Evolutionary conservation across 805 yeast genomes (phyloP).

Genomic region (Barnettozyma wickerhamii): DNA sequence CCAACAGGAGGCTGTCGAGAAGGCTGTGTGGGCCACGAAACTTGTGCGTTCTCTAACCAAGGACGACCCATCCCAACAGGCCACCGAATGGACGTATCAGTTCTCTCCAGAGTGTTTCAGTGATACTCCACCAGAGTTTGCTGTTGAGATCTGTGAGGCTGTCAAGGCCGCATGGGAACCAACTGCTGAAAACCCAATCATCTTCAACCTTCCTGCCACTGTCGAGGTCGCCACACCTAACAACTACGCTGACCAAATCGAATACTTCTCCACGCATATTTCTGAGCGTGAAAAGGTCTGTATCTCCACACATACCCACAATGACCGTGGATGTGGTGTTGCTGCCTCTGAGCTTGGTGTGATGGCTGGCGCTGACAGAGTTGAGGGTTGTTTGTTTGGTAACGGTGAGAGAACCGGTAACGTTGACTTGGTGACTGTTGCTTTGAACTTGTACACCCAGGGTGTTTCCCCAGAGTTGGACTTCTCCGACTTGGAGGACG

Average conservation of each 20-base stretch:
- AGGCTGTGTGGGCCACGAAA: constrained; percentile 68
- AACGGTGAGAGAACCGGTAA: constrained; percentile 86
- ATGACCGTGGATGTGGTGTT: constrained; percentile 81
- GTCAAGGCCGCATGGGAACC: constrained; percentile 80
- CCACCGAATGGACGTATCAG: constrained; percentile 66
- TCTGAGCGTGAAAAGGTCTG: constrained; percentile 67
- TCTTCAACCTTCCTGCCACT: constrained; percentile 77
- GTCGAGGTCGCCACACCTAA: constrained; percentile 76
- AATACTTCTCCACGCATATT: constrained; percentile 64
- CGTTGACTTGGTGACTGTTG: constrained; percentile 72
- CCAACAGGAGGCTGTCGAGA: constrained; percentile 58
- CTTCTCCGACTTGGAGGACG: constrained; percentile 60
- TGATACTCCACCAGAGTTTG: constrained; percentile 70
- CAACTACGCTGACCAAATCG: constrained; percentile 76
- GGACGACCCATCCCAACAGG: constrained; percentile 62
- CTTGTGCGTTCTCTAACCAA: constrained; percentile 66
- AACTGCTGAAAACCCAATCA: constrained; percentile 65
- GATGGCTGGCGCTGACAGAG: constrained; percentile 82
- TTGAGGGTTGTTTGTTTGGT: constrained; percentile 79
- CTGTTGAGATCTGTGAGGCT: constrained; percentile 74
- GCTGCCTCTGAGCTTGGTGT: constrained; percentile 77
- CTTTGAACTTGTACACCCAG: constrained; percentile 72
- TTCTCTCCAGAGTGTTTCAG: constrained; percentile 78
- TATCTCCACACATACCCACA: constrained; percentile 71
- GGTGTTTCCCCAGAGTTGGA: constrained; percentile 71